Base-by-base conservation (phyloP, 2,329 filamentous ascomycete species). In the Tympanopsis confertula region DNA sequence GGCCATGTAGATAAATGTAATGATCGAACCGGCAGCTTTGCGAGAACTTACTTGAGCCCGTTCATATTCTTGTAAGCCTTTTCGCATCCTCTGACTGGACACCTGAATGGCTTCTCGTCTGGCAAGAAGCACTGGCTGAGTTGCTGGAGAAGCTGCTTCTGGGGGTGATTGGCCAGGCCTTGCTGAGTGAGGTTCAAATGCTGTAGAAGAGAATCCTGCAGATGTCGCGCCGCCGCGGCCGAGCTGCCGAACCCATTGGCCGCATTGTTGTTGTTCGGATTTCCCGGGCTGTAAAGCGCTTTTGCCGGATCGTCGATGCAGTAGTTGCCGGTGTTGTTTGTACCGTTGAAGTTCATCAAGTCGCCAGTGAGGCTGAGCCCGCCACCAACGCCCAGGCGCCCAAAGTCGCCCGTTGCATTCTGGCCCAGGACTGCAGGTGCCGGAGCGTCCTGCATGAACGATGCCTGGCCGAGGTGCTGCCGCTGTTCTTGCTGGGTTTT, bases 1-100 rank as follows among this genome's bases (percentile, higher is more conserved):
- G 42, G 35, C n/a, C 17, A 43, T 39, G 44, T 41, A 44, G 40
- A 26, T 33, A 35, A 28, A 35, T 33, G 36, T 18, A 28, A 44
- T 35, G 39, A 41, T 19, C 37, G 38, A 35, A 24, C 44, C 36
- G n/a, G 37, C 20, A 24, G 33, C 22, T 36, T 5, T 10, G 13
- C 35, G n/a, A 19, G 39, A 43, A 63, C 67, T 50, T 86, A 96
- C 74, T 96, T 98, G 40, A 98, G 69, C 36, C 91, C 91, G 49
- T 98, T 98, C 57, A 96, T 91, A 58, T 98, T 98, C 71, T 98
- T 98, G 66, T 98, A 98, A 0, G 91, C 89, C 68, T 98, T 98
- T 59, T 96, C 91, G 53, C 91, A 98, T 4, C 91, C 91, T 56
- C 96, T 94, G 37, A 98, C 91, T 2, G 91, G 91, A 53, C 91